Conservation (phyloP, 306 rosid genomes). For the Trichosanthes cucumerina region DNA sequence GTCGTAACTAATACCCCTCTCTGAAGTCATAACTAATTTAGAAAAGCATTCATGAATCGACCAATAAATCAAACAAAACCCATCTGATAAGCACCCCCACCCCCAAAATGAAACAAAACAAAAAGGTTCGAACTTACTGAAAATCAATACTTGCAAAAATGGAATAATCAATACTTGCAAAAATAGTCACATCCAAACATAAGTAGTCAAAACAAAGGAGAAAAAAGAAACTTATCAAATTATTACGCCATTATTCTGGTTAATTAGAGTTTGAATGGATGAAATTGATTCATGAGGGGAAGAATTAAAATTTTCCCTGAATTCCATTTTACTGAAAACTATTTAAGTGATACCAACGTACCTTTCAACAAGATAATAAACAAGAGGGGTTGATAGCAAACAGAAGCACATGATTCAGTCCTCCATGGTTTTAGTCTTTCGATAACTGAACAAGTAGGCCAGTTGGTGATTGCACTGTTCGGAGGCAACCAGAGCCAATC, state of each 20-base stretch:
- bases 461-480: conserved; percentile 46
- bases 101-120: not conserved
- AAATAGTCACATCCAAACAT: not conserved
- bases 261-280: not conserved
- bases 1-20: not conserved
- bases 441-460: conserved; percentile 64
- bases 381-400: not conserved
- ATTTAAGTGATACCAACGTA: not conserved
- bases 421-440: conserved; percentile 20
- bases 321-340: not conserved
- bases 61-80: not conserved
- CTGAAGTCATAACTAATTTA: not conserved
- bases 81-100: not conserved
- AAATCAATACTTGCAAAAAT: not conserved
- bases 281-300: not conserved
- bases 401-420: not conserved
- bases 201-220: not conserved
- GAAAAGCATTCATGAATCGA: not conserved
- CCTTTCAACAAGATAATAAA: not conserved
- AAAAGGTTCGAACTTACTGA: not conserved
- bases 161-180: not conserved
- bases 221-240: not conserved
- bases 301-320: not conserved
- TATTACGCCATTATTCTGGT: not conserved
- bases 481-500: conserved; percentile 78